Evolutionary conservation across 192 early-diverging fungal species (phyloP).

Genomic region (Lunasporangiospora selenospora): DNA sequence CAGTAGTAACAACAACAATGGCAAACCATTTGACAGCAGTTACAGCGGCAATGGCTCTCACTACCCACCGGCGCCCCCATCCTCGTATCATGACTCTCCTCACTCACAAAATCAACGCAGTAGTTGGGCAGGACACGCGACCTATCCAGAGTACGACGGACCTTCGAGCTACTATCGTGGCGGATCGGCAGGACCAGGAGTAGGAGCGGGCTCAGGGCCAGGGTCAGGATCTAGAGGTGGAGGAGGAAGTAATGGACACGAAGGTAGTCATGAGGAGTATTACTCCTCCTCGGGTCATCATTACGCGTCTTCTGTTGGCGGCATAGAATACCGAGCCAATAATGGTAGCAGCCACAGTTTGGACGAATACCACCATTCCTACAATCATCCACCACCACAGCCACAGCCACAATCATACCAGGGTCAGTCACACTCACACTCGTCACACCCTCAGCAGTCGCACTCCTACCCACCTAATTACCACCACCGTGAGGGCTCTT

Average conservation of each 20-base stretch:
- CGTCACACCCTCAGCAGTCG: no score
- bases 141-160: background rate
- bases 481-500: background rate
- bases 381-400: no score
- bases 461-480: background rate
- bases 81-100: background rate
- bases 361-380: constrained; percentile 8
- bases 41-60: background rate
- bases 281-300: constrained; percentile 3
- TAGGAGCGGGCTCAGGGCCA: background rate
- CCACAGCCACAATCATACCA: no score
- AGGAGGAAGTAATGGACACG: no score
- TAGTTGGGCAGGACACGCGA: constrained; percentile 26
- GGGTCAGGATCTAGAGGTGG: background rate
- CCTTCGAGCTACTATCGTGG: background rate
- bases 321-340: constrained; percentile 7
- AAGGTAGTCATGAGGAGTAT: constrained; percentile 2
- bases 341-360: constrained; percentile 15
- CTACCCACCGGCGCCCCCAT: constrained; percentile 5
- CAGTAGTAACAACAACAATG: no score
- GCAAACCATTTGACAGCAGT: background rate
- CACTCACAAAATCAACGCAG: background rate
- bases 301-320: background rate
- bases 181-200: background rate
- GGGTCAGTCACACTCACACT: no score